Base-by-base conservation (phyloP, 1,284 basidiomycete genomes). In the Pseudozyma tsukubaensis region DNA sequence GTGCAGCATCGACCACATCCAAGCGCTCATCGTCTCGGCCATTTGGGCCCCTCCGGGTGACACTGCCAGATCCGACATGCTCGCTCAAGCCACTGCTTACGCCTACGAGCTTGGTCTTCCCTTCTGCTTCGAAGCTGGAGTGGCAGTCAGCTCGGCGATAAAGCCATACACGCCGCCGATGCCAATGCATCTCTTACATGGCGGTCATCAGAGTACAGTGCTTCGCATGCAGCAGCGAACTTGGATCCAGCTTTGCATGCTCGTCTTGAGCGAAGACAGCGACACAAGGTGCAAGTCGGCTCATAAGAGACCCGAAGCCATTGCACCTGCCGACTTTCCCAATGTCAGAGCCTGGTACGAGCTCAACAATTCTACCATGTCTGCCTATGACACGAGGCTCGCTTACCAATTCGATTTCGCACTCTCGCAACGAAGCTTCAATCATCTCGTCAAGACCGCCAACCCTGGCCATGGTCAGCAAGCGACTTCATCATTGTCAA, bases 21-120 rank as follows among this genome's bases (percentile, higher is more conserved):
- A 94, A 84, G 91, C 92, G 29, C 92, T 92, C 83, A 90, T 91
- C 11, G 92, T 92, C 76, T 86, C 93, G 55, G 91, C 90, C 36
- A 93, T 94, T 85, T 94, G 93, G 92, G 90, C 89, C 83, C 91
- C 80, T n/a, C 78, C 84, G 8, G 76, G 78, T 29, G 85, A 86
- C 47, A 60, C 72, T 4, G 75, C 79, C 3, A 68, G 76, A 2
- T 83, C 82, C 77, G 67, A 82, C 21, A 78, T 78, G 57, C 67
- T 85, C 7, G 82, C 82, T 5, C 11, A 59, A 14, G 76, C 72
- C 0, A 59, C 67, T 16, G 76, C 85, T 11, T 81, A 84, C 59
- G 85, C 83, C 6, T 83, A 84, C 60, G 82, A 85, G 59, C 68
- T 86, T 21, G 78, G 82, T 0, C 65, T 86, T 35, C 62, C 62